phyloP scores from a whole-genome alignment of 1,139 yeast species.

The Pneumocystis oryctolagi region DNA sequence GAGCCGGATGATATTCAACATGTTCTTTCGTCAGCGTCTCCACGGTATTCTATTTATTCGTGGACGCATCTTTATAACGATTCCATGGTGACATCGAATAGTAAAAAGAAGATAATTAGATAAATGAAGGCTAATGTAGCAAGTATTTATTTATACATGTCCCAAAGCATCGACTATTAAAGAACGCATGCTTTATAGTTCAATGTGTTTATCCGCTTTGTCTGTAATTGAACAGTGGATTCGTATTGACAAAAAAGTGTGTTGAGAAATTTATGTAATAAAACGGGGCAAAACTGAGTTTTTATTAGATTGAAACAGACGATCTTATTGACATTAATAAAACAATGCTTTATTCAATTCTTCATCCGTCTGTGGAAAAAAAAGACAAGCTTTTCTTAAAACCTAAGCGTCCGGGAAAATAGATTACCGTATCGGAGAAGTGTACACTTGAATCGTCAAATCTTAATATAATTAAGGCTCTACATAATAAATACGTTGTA shows the following conservation, averaged over 20 bases:
- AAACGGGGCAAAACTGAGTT: conserved; percentile 6
- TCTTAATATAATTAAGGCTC: neutral
- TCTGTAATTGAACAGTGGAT: conserved; percentile 26
- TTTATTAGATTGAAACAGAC: conserved; percentile 21
- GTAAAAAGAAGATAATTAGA: conserved; percentile 4
- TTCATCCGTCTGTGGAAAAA: conserved; percentile 16
- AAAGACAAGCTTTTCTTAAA: conserved; percentile 19
- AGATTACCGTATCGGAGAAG: neutral
- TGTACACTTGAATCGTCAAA: neutral
- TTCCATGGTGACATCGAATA: neutral
- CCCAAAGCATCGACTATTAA: conserved; percentile 83
- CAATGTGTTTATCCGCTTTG: conserved; percentile 48
- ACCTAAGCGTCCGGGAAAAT: conserved; percentile 27
- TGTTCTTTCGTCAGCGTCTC: conserved; percentile 28
- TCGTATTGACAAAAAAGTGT: conserved; percentile 18
- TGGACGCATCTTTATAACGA: conserved; percentile 8
- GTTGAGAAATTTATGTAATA: conserved; percentile 4
- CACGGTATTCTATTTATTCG: conserved; percentile 45
- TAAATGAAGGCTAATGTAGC: conserved; percentile 13
- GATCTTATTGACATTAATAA: conserved; percentile 20
- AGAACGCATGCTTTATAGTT: conserved; percentile 85
- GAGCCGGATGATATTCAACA: conserved; percentile 20
- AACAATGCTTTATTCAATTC: conserved; percentile 14
- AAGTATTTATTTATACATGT: conserved; percentile 64
- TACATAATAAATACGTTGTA: no score